These are phyloP conservation scores for Geosmithia putterillii DNA, from an alignment of 2,329 filamentous ascomycete genomes.

Conservation along the genomic window DNA sequence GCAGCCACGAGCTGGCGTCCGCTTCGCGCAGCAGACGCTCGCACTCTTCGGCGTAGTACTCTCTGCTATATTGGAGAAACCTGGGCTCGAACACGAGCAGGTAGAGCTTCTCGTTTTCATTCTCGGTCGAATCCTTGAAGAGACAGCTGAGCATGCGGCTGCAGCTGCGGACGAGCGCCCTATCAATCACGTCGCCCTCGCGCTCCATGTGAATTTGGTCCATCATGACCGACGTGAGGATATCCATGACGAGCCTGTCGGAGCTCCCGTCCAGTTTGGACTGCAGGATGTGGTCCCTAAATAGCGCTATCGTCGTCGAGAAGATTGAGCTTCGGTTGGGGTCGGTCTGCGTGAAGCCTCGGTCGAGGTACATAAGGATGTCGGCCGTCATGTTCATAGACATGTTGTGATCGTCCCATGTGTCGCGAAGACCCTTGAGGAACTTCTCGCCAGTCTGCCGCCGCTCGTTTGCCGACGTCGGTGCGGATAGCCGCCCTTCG, in stretches of 20 bases:
- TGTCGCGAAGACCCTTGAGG: conserved; percentile 58
- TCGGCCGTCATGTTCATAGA: conserved; percentile 97
- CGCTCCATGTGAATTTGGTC: conserved; percentile 91
- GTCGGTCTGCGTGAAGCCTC: conserved; percentile 61
- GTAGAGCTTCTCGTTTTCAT: conserved; percentile 72
- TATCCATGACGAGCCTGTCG: conserved; percentile 48
- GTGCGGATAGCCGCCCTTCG: conserved; percentile 37
- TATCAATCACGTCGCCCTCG: conserved; percentile 79
- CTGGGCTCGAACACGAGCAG: conserved; percentile 68
- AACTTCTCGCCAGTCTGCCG: conserved; percentile 74
- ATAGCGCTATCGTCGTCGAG: conserved; percentile 72
- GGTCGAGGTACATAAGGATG: conserved; percentile 95
- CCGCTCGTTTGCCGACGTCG: conserved; percentile 63
- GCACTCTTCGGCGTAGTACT: conserved; percentile 69
- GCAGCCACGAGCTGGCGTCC: conserved; percentile 73
- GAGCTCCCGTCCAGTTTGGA: conserved; percentile 35
- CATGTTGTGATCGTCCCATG: conserved; percentile 81
- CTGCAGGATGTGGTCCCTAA: conserved; percentile 73
- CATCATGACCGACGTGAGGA: conserved; percentile 71
- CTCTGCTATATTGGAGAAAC: conserved; percentile 58
- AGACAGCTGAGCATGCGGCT: conserved; percentile 82
- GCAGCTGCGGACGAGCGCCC: conserved; percentile 68
- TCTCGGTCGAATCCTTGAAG: conserved; percentile 70
- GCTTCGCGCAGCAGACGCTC: conserved; percentile 61
- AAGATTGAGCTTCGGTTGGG: conserved; percentile 65